Evolutionary conservation across 169 alveolate species (phyloP).

Genomic region (Plasmodium cynomolgi): DNA sequence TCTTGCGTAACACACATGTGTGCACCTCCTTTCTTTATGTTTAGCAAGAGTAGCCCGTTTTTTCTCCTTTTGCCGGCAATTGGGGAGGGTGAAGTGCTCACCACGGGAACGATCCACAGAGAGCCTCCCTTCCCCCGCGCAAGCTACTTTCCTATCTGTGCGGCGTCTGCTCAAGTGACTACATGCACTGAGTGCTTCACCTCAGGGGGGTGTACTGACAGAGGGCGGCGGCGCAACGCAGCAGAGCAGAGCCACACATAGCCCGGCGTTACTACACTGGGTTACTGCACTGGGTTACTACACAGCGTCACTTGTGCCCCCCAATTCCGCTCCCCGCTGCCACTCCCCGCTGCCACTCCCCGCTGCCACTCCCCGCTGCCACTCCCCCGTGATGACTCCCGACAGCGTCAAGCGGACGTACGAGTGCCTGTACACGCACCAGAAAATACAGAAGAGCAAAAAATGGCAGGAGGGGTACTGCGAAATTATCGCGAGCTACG

Average conservation of each 20-base stretch:
- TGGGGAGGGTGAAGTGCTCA: not conserved
- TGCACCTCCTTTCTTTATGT: not conserved
- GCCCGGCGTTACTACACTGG: not conserved
- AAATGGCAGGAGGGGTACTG: slow-evolving; percentile 70
- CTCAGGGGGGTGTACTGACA: not conserved
- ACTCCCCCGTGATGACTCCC: not conserved
- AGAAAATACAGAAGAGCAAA: slow-evolving; percentile 49
- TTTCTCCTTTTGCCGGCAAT: not conserved
- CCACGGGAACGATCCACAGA: not conserved
- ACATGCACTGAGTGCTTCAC: not conserved
- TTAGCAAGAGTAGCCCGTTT: not conserved
- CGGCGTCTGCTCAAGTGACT: not conserved
- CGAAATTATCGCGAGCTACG: slow-evolving; percentile 43
- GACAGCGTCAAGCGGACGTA: slow-evolving; percentile 32
- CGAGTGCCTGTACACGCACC: slow-evolving; percentile 66
- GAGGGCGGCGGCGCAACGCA: not conserved
- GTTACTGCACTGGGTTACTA: too few species aligned
- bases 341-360: too few species aligned
- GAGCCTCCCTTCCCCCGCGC: not conserved
- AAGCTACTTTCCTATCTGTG: not conserved
- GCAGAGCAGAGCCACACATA: not conserved
- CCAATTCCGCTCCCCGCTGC: too few species aligned
- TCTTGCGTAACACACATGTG: not conserved
- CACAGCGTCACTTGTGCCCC: not conserved
- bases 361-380: not conserved